Evolutionary conservation across 768 basidiomycete genomes (phyloP), one percentile per base, ranked within the genome.

Genomic region (Termitomyces sp.): DNA sequence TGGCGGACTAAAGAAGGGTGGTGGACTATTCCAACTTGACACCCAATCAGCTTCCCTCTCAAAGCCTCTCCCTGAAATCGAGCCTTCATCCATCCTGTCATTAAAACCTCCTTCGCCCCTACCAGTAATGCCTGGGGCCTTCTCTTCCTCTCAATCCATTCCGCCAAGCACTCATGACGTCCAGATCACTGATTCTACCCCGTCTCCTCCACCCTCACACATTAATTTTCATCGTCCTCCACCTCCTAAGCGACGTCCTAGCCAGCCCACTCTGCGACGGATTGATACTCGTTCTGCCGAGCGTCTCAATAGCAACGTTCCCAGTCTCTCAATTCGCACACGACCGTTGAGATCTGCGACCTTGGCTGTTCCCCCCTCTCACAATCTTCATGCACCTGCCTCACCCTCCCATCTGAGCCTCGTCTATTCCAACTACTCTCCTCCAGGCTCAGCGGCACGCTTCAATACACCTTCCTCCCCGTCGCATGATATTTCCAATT

Each of bases 181-280:
- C 33, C 56, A 63, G 37, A 72, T 79, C 55, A 64, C 69, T 20
- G 82, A 86, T 60, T 66, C 77, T 1, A 74, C 82, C 18, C 83
- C 84, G 7, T 89, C 88, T 0, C 85, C 87, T 3, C 85, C 87
- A 0, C 87, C 89, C 1, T 88, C 87, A 4, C 82, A 84, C 33
- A 71, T 84, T 42, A 69, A 73, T 8, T 87, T 88, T 74, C 71
- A 75, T 55, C 70, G 74, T 37, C 76, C 81, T 3, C 77, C 79
- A 7, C 78, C 81, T 13, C 82, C 81, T 3, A 78, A 78, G 33
- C 74, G 82, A 24, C 79, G 84, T 45, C 86, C 87, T 13, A 89
- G 86, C 58, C 81, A 76, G 3, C 85, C 88, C 4, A 82, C 82
- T 56, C 77, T 90, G 32, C 78, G 85, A 22, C 75, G 74, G n/a